Conservation (phyloP, 2,329 filamentous ascomycete genomes). For the Paraphoma chrysanthemicola region DNA sequence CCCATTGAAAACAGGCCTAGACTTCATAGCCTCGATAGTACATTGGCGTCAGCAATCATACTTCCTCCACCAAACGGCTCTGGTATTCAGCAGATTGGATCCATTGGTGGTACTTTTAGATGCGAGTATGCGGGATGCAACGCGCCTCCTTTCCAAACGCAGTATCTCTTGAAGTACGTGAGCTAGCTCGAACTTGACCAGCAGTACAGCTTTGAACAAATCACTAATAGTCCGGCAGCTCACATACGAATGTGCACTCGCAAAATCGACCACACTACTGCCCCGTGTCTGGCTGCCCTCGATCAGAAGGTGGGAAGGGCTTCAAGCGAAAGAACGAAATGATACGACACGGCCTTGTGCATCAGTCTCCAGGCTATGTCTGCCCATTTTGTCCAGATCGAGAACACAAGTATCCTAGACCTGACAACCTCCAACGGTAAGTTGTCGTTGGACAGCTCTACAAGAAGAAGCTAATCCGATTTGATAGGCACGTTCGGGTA, state of each 20-base stretch:
- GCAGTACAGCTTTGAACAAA: background rate
- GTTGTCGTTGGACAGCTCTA: conserved; percentile 28
- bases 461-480: background rate
- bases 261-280: conserved; percentile 70
- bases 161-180: conserved; percentile 73
- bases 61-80: conserved; percentile 41
- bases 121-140: conserved; percentile 71
- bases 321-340: conserved; percentile 76
- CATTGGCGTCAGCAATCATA: conserved; percentile 30
- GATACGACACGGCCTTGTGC: conserved; percentile 83
- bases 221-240: conserved; percentile 51
- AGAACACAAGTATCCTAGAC: conserved; percentile 92
- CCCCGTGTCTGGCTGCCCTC: conserved; percentile 63
- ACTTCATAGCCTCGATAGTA: conserved; percentile 40
- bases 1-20: conserved; percentile 36
- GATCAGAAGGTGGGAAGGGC: conserved; percentile 68
- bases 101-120: conserved; percentile 47
- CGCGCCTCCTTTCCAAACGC: conserved; percentile 77
- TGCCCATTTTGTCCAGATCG: conserved; percentile 95
- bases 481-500: conserved; percentile 81
- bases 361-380: conserved; percentile 92
- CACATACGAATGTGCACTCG: conserved; percentile 75
- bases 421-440: conserved; percentile 94
- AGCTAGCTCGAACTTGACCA: background rate
- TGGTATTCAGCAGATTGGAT: conserved; percentile 36